These are phyloP conservation scores for Capronia coronata DNA, from an alignment of 2,329 filamentous ascomycete species.

Conservation along the genomic window DNA sequence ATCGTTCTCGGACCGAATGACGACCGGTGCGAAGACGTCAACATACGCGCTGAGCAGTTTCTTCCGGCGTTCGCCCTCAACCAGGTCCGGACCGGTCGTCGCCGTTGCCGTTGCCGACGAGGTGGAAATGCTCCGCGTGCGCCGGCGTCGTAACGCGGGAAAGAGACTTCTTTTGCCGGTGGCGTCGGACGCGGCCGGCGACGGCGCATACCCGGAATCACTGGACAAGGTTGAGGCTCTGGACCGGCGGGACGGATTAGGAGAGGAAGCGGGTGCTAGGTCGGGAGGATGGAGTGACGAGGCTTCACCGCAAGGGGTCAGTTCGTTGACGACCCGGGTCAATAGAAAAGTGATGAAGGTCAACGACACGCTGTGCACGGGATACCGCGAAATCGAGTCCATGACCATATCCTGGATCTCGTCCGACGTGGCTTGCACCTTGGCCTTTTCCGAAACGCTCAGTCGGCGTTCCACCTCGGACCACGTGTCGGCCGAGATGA, in stretches of 20 bases:
- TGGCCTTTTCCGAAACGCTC: conserved; percentile 37
- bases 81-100: not conserved
- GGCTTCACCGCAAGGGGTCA: conserved; percentile 30
- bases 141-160: conserved; percentile 15
- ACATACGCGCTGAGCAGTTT: conserved; percentile 20
- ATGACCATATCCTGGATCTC: conserved; percentile 58
- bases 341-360: conserved; percentile 80
- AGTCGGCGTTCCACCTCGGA: conserved; percentile 32
- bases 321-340: conserved; percentile 51
- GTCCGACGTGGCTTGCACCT: conserved; percentile 43
- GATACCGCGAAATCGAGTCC: conserved; percentile 64
- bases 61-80: conserved; percentile 11
- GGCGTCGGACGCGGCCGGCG: conserved; percentile 9
- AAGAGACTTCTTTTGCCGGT: conserved; percentile 19
- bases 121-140: conserved; percentile 13
- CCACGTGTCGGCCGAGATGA: conserved; percentile 68
- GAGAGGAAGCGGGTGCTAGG: not conserved
- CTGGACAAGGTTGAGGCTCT: conserved; percentile 24
- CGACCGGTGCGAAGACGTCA: conserved; percentile 23
- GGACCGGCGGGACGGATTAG: conserved; percentile 16
- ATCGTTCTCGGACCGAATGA: conserved; percentile 24
- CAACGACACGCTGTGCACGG: conserved; percentile 81
- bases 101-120: conserved; percentile 6
- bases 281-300: not conserved
- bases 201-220: conserved; percentile 14